Base-by-base conservation (phyloP, 2,329 filamentous ascomycete genomes). In the Tympanopsis confertula region DNA sequence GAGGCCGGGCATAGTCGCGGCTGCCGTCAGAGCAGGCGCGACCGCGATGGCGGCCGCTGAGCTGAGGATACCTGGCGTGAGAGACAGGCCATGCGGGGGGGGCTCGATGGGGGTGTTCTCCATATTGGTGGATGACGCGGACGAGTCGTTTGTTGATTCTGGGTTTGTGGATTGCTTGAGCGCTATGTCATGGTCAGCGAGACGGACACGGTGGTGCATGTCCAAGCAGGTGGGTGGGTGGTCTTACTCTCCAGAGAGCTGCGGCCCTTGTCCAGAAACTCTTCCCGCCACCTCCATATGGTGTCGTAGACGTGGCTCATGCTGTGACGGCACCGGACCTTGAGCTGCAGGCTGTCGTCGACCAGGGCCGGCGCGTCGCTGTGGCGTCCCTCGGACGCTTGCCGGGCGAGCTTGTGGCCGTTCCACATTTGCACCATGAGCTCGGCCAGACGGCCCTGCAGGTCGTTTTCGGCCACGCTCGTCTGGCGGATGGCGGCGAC, bases 341-440 rank as follows among this genome's bases (percentile, higher is more conserved):
- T 86, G 36, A 91, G 69, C 53, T 87, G 81, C 32, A 89, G 62
- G 42, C 71, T 82, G 47, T 85, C 79, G 48, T 87, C 82, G 30
- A 81, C 65, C 26, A 66, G 57, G 32, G 65, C 60, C 14, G 69
- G 61, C 2, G 60, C 54, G 66, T 66, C 26, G 61, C 49, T 35
- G 66, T 64, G 17, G 42, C 47, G 47, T 48, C 36, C 44, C 44
- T 36, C 51, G 51, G 14, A 52, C 47, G 38, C 48, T 61, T 58
- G 45, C 61, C 60, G 45, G 24, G 74, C 69, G 7, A 73, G 57
- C 10, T 71, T 65, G n/a, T 71, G 70, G 2, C 74, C 80, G 48
- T 86, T 85, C 82, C 83, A 91, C 56, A 91, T 81, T 59, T 89
- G 85, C 4, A 85, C 83, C 67, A 89, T 82, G n/a, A 91, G 71